These are phyloP conservation scores for Colletotrichum sp. DNA, from an alignment of 2,329 filamentous ascomycete species.

Conservation along the genomic window DNA sequence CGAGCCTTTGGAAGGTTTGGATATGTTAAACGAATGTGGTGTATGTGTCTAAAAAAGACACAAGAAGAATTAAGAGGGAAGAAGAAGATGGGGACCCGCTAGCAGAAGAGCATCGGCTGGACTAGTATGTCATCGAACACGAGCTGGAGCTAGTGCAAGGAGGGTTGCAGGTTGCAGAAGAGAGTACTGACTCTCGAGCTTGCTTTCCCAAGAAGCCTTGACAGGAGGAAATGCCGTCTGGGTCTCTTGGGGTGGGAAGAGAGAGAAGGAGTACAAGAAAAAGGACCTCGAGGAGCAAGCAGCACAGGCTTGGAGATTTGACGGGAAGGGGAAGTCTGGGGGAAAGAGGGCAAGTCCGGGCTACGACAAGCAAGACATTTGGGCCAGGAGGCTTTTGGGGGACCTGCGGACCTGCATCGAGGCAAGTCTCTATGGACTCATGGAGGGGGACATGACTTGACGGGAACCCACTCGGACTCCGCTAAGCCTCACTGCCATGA, in stretches of 20 bases:
- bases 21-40: slow-evolving; percentile 10
- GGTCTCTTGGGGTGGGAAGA: not conserved
- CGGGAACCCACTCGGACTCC: slow-evolving; percentile 20
- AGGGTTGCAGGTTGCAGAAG: not conserved
- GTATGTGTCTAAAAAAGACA: not conserved
- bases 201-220: slow-evolving; percentile 2
- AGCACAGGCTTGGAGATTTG: not conserved
- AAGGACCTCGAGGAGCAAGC: not conserved
- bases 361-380: slow-evolving; percentile 2
- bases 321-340: not conserved
- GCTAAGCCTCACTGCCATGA: slow-evolving; percentile 21
- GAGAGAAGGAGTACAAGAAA: not conserved
- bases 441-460: slow-evolving; percentile 3
- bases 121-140: slow-evolving; percentile 16
- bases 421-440: not conserved
- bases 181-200: not conserved
- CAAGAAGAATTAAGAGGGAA: not conserved
- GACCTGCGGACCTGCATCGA: not conserved
- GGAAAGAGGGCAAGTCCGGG: not conserved
- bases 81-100: slow-evolving; percentile 7
- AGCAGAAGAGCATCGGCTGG: not conserved
- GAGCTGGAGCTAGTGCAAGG: slow-evolving; percentile 5
- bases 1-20: not conserved
- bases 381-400: not conserved
- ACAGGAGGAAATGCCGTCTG: not conserved